Percentiles rank a stretch among this genome's conserved stretches.
Conservation (phyloP, 106 monocot species). For the Narthecium ossifragum region DNA sequence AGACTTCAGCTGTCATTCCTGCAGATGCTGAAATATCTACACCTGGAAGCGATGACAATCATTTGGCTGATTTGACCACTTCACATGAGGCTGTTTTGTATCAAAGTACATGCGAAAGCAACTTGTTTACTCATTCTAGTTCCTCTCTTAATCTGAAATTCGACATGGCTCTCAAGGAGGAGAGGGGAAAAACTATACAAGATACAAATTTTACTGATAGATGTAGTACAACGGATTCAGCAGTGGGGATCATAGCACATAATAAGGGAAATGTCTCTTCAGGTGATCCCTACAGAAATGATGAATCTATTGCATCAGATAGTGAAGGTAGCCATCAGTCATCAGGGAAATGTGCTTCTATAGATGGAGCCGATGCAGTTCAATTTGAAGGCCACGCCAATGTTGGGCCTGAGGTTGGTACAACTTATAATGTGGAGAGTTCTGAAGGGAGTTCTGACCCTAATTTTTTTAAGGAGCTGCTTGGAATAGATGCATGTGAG, state of each 20-base stretch:
- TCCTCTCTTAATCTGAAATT: constrained; percentile 1
- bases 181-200: constrained; percentile 3
- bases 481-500: constrained; percentile 23
- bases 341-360: neutral
- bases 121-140: neutral
- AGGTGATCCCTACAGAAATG: neutral
- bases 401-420: constrained; percentile 1
- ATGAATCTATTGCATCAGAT: constrained; percentile 5
- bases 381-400: neutral
- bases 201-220: constrained; percentile 12
- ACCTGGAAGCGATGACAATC: neutral
- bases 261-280: neutral
- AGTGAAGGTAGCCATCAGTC: constrained; percentile 1
- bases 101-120: neutral
- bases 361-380: neutral
- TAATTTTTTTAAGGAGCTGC: constrained; percentile 53
- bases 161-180: neutral
- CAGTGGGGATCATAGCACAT: neutral
- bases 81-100: constrained; percentile 5
- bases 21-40: neutral
- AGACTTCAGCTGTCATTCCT: too few relatives aligned
- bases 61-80: neutral
- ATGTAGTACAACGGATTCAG: neutral
- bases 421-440: constrained; percentile 7
- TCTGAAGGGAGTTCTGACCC: constrained; percentile 47